Conservation (phyloP, 495 filamentous ascomycete genomes). For the Penicillium verhagenii region DNA sequence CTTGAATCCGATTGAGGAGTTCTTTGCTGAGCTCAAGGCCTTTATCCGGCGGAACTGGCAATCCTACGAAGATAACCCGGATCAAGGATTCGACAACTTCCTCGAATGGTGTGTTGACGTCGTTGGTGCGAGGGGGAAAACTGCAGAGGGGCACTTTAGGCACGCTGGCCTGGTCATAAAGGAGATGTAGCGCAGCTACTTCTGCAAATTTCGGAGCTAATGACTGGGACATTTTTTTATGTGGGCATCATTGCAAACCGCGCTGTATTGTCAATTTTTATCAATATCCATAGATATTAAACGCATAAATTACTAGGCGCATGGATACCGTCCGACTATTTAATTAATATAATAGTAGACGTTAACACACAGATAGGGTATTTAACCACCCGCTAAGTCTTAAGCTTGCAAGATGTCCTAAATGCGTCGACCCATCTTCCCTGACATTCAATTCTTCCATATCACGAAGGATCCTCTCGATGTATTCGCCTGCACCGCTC, state of each 20-base stretch:
- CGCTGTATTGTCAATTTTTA: too few relatives aligned
- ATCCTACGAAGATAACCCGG: constrained; percentile 29
- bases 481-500: constrained; percentile 34
- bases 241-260: too few relatives aligned
- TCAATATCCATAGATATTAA: too few relatives aligned
- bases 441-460: constrained; percentile 26
- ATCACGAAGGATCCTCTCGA: constrained; percentile 31
- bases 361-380: too few relatives aligned
- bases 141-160: constrained; percentile 28
- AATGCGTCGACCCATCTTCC: constrained; percentile 31
- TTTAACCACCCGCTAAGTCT: constrained; percentile 26
- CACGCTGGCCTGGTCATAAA: constrained; percentile 17
- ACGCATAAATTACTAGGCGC: too few relatives aligned
- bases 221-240: too few relatives aligned
- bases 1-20: constrained; percentile 33
- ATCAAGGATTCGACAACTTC: constrained; percentile 34
- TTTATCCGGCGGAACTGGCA: constrained; percentile 18
- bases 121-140: constrained; percentile 21
- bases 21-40: constrained; percentile 28
- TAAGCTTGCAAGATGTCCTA: constrained; percentile 17
- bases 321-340: too few relatives aligned
- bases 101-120: constrained; percentile 29
- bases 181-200: constrained; percentile 4
- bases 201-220: too few relatives aligned
- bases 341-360: too few relatives aligned